A percentile compares a stretch with the other conserved stretches of the same genome.
phyloP scores from a whole-genome alignment of 495 filamentous ascomycete genomes.

The Penicillium ucsense region DNA sequence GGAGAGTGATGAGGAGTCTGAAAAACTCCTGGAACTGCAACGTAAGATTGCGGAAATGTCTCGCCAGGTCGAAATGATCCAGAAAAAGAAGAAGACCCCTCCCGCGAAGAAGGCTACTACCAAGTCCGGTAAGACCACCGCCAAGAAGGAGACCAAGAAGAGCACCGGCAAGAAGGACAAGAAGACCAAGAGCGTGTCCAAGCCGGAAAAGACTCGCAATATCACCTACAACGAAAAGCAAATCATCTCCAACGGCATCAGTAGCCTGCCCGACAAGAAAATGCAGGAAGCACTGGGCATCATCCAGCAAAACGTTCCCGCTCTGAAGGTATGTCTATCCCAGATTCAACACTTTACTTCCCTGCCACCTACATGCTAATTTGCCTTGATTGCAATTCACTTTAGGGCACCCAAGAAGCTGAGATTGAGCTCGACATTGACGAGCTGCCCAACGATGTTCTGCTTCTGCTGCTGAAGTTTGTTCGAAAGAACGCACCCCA shows the following conservation, averaged over 20 bases:
- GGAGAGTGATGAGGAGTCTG: conserved; percentile 57
- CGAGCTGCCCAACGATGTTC: conserved; percentile 61
- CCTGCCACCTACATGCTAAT: conserved; percentile 10
- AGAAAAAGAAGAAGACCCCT: conserved; percentile 57
- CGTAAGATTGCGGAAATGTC: conserved; percentile 55
- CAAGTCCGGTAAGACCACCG: conserved; percentile 36
- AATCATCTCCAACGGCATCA: conserved; percentile 72
- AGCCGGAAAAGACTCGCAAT: conserved; percentile 41
- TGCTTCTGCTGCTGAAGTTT: conserved; percentile 66
- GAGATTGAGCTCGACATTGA: conserved; percentile 92
- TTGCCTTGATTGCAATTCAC: not conserved
- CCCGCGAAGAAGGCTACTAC: conserved; percentile 48
- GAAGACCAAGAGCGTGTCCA: conserved; percentile 39
- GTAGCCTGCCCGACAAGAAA: conserved; percentile 58
- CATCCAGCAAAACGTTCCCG: conserved; percentile 77
- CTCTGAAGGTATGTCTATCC: conserved; percentile 49
- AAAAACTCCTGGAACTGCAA: conserved; percentile 57
- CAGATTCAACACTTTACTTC: not conserved
- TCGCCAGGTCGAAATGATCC: conserved; percentile 42
- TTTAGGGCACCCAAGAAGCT: conserved; percentile 61
- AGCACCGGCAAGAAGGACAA: conserved; percentile 50
- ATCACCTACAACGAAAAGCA: conserved; percentile 75
- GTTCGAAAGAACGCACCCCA: conserved; percentile 58
- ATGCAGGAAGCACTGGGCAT: conserved; percentile 76
- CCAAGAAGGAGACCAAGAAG: conserved; percentile 46